Conservation (phyloP, 2,329 filamentous ascomycete genomes). For the Dendryphion nanum region DNA sequence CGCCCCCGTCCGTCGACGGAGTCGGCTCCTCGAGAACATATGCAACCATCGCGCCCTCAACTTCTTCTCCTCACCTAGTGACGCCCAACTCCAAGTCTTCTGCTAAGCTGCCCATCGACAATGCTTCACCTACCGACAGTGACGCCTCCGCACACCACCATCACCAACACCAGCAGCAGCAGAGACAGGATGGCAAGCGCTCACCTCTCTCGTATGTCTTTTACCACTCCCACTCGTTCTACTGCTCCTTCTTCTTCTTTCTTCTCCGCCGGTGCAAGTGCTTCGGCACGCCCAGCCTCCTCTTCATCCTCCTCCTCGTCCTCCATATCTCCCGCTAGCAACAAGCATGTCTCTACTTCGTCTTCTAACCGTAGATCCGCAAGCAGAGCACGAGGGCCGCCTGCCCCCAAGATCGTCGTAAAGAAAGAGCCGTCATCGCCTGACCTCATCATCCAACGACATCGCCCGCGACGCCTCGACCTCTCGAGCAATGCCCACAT, state of each 20-base stretch:
- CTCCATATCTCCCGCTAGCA: constrained; percentile 19
- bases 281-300: constrained; percentile 2
- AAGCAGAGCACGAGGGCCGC: constrained; percentile 53
- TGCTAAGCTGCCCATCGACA: constrained; percentile 32
- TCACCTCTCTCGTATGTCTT: constrained; percentile 52
- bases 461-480: constrained; percentile 74
- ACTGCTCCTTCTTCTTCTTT: constrained; percentile 20
- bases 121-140: constrained; percentile 42
- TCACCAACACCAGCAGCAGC: constrained; percentile 11
- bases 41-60: constrained; percentile 45
- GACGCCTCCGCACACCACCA: constrained; percentile 33
- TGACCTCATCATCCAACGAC: constrained; percentile 66
- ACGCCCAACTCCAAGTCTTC: constrained; percentile 35
- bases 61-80: constrained; percentile 39
- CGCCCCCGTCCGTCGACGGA: constrained; percentile 36
- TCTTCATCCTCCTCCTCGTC: constrained; percentile 15
- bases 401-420: constrained; percentile 78
- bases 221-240: constrained; percentile 22
- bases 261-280: not conserved
- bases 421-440: constrained; percentile 95
- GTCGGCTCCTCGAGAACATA: constrained; percentile 43
- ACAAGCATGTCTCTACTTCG: no score
- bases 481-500: constrained; percentile 58
- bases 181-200: constrained; percentile 51
- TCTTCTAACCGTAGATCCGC: constrained; percentile 40